These are phyloP conservation scores for Salix arbutifolia DNA, from an alignment of 345 rosid genomes.

Conservation along the genomic window DNA sequence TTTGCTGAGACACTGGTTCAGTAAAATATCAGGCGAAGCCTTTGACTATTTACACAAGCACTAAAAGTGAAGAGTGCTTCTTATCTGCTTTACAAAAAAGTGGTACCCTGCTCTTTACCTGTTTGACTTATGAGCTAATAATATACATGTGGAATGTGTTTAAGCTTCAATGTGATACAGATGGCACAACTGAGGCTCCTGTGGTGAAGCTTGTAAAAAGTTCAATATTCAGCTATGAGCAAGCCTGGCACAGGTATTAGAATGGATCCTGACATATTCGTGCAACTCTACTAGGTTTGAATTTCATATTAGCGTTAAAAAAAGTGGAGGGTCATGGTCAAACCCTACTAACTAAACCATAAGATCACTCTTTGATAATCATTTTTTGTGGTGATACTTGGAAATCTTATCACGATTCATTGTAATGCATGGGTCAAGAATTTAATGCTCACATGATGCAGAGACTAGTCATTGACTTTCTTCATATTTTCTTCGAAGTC, in stretches of 20 bases:
- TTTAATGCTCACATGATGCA: no score
- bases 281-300: neutral
- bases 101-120: constrained; percentile 46
- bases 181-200: constrained; percentile 55
- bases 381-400: no score
- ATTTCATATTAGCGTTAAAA: no score
- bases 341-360: no score
- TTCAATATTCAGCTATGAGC: constrained; percentile 94
- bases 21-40: constrained; percentile 93
- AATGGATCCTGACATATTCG: constrained; percentile 1
- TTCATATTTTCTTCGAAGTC: no score
- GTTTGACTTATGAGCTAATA: constrained; percentile 7
- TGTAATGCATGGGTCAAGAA: no score
- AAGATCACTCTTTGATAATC: no score
- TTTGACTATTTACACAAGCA: constrained; percentile 70
- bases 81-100: constrained; percentile 68
- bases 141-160: constrained; percentile 17
- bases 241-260: constrained; percentile 95
- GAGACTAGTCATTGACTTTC: no score
- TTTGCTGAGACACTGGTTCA: constrained; percentile 27
- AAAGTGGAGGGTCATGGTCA: no score
- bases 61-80: constrained; percentile 85
- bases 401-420: no score
- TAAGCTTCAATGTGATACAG: constrained; percentile 43
- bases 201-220: constrained; percentile 75